phyloP scores from a whole-genome alignment of 768 basidiomycete species.

The Lentinula guzmanii region DNA sequence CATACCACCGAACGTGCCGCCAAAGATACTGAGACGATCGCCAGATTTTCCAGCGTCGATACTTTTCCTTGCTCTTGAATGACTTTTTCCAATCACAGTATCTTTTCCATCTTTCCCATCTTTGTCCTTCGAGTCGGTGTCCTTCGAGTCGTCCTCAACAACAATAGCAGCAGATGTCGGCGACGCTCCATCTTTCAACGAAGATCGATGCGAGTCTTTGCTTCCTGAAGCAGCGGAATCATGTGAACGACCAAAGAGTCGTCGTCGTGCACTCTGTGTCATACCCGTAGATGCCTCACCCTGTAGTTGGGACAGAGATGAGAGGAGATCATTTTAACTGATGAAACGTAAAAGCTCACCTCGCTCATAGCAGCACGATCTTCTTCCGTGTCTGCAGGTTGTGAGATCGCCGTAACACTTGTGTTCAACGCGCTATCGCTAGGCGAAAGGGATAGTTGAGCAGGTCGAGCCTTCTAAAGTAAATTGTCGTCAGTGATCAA shows the following conservation, averaged over 20 bases:
- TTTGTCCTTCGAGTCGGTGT: slow-evolving; percentile 23
- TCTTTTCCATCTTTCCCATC: slow-evolving; percentile 27
- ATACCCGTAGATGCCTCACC: slow-evolving; percentile 20
- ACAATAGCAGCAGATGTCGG: slow-evolving; percentile 18
- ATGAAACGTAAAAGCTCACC: slow-evolving; percentile 33
- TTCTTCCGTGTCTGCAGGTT: slow-evolving; percentile 34
- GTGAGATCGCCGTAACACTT: slow-evolving; percentile 29
- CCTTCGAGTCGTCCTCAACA: slow-evolving; percentile 14
- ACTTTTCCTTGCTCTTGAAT: slow-evolving; percentile 44
- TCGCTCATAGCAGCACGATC: slow-evolving; percentile 64
- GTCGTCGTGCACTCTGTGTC: slow-evolving; percentile 31
- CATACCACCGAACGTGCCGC: slow-evolving; percentile 55
- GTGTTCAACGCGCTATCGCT: slow-evolving; percentile 54
- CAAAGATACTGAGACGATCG: slow-evolving; percentile 82
- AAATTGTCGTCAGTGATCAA: neutral
- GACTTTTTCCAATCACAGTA: slow-evolving; percentile 21
- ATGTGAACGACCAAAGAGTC: slow-evolving; percentile 61
- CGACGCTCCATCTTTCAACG: slow-evolving; percentile 14
- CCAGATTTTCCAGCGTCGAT: slow-evolving; percentile 36
- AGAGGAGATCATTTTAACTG: too few relatives aligned
- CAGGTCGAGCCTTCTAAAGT: slow-evolving; percentile 28
- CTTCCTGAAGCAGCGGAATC: slow-evolving; percentile 27
- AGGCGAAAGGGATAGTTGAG: slow-evolving; percentile 50
- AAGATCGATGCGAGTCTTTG: slow-evolving; percentile 15
- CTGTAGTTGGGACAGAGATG: neutral